Conservation (phyloP, 1,284 basidiomycete species). For the Stereum hirsutum region DNA sequence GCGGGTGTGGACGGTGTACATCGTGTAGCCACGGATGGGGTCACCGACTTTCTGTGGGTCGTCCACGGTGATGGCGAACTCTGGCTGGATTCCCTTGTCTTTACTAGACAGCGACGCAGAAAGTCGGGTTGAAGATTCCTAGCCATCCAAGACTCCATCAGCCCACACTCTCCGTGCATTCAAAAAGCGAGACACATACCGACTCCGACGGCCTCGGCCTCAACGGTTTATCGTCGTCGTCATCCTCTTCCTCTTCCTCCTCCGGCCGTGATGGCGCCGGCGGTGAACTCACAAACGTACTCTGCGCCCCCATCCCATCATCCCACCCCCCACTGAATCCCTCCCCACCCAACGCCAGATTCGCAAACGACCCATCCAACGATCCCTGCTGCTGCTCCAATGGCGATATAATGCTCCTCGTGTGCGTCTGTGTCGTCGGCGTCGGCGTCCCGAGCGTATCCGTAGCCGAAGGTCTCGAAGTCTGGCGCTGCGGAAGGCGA, state of each 20-base stretch:
- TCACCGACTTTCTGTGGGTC: constrained; percentile 94
- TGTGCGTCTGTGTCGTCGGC: constrained; percentile 14
- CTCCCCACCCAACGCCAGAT: constrained; percentile 56
- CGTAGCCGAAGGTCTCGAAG: constrained; percentile 9
- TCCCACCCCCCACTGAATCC: constrained; percentile 51
- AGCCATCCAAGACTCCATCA: not conserved
- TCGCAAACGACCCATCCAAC: constrained; percentile 34
- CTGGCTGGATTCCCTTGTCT: constrained; percentile 42
- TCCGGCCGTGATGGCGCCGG: constrained; percentile 7
- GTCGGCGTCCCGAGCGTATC: constrained; percentile 14
- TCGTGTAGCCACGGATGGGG: constrained; percentile 84
- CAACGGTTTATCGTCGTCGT: constrained; percentile 65
- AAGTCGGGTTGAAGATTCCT: not conserved
- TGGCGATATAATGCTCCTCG: constrained; percentile 38
- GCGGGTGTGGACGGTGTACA: constrained; percentile 89
- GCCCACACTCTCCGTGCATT: too few species aligned
- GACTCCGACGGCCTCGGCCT: constrained; percentile 22
- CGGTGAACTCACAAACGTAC: constrained; percentile 14
- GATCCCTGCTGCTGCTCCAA: constrained; percentile 31
- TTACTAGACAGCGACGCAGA: constrained; percentile 13
- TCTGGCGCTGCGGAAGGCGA: constrained; percentile 13
- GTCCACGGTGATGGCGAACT: constrained; percentile 78
- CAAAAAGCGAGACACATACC: constrained; percentile 13
- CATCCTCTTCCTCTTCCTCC: constrained; percentile 46
- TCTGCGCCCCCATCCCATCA: constrained; percentile 36